These are phyloP conservation scores for Cryptosporidium ryanae DNA, from an alignment of 169 alveolate species.

Conservation along the genomic window DNA sequence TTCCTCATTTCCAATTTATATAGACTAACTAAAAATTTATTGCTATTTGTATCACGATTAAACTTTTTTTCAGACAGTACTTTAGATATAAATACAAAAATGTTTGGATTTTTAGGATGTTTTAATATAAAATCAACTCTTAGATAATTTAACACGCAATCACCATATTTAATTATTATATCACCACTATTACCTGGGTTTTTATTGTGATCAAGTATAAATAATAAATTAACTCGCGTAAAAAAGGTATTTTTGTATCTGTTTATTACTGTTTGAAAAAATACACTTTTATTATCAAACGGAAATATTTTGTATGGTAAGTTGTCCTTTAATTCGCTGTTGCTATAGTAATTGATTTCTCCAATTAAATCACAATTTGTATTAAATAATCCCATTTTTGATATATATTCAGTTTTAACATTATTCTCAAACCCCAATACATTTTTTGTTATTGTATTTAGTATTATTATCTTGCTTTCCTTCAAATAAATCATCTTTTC, in stretches of 20 bases:
- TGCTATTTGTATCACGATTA: no score
- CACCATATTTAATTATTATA: neutral
- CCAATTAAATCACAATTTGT: slow-evolving; percentile 8
- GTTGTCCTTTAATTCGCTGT: neutral
- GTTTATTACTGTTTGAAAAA: slow-evolving; percentile 9
- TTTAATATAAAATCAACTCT: slow-evolving; percentile 1
- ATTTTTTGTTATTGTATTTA: neutral
- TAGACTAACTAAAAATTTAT: no score
- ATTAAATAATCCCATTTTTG: slow-evolving; percentile 18
- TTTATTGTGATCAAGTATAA: neutral
- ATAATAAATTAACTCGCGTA: neutral
- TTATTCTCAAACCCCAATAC: slow-evolving; percentile 2
- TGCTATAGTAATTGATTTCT: neutral
- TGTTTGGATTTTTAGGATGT: neutral
- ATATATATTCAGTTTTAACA: neutral
- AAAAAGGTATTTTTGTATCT: neutral
- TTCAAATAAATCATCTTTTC: slow-evolving; percentile 30
- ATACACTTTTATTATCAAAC: neutral
- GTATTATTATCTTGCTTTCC: neutral
- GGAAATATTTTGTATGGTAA: slow-evolving; percentile 21
- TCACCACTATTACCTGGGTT: neutral
- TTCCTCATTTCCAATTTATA: no score
- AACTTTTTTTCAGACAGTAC: neutral
- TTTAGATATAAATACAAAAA: neutral
- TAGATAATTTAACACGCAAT: neutral